Evolutionary conservation across 495 filamentous ascomycete genomes (phyloP).

Genomic region (Tuber borchii): DNA sequence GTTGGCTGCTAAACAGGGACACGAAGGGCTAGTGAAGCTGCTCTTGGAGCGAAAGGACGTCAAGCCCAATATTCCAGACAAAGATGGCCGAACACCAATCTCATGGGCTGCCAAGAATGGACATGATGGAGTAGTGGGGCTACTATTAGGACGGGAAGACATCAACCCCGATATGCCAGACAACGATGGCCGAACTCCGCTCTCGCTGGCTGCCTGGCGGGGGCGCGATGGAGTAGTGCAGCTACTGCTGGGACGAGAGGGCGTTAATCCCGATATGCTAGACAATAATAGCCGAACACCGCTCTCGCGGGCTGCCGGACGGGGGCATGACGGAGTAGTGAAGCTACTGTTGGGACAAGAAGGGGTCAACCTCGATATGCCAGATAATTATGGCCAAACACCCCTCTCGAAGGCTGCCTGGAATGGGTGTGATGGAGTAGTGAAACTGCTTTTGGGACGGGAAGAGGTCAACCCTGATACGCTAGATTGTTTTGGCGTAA

Average conservation of each 20-base stretch:
- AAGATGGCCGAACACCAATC: neutral
- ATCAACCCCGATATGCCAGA: neutral
- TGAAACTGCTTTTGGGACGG: too few species aligned
- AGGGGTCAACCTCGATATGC: neutral
- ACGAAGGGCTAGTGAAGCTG: neutral
- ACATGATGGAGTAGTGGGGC: neutral
- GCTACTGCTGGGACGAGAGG: neutral
- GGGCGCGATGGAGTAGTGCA: neutral
- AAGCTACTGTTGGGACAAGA: neutral
- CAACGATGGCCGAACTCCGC: neutral
- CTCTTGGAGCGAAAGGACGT: neutral
- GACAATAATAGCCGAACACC: neutral
- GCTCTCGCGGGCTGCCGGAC: neutral
- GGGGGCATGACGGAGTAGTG: neutral
- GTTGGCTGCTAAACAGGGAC: neutral
- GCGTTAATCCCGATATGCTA: neutral
- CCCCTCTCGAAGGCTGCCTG: too few species aligned
- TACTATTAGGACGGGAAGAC: neutral
- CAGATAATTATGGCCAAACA: neutral
- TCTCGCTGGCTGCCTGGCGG: neutral
- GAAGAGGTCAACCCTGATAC: neutral
- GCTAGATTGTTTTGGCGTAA: neutral
- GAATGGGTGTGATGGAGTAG: neutral
- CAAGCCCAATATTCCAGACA: too few species aligned
- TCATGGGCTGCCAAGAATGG: neutral